These are phyloP conservation scores for Conticribra guillardii DNA, from an alignment of 108 stramenopile genomes.

Conservation along the genomic window DNA sequence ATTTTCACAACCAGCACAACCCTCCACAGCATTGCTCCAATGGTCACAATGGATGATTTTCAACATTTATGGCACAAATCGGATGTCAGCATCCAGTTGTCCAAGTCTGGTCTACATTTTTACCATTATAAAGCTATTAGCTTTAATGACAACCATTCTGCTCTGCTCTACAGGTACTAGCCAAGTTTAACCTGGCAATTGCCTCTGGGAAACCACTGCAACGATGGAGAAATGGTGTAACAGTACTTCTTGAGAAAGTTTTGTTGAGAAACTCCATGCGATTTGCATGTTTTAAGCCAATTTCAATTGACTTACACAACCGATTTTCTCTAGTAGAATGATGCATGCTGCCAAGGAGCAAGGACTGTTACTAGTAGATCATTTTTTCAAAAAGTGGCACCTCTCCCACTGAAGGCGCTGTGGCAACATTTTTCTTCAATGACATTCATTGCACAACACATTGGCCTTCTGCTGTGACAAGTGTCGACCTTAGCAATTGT, in stretches of 20 bases:
- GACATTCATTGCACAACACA: no score
- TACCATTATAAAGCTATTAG: conserved; percentile 17
- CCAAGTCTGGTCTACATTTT: conserved; percentile 16
- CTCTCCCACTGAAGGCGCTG: no score
- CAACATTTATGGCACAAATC: conserved; percentile 13
- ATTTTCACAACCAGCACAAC: neutral
- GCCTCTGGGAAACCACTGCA: conserved; percentile 1
- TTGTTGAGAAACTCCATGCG: conserved; percentile 22
- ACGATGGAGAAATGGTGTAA: conserved; percentile 20
- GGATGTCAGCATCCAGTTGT: conserved; percentile 8
- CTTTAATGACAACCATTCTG: neutral
- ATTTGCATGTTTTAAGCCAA: conserved; percentile 33
- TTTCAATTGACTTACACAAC: conserved; percentile 33
- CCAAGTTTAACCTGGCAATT: conserved; percentile 3
- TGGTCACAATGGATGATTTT: conserved; percentile 20
- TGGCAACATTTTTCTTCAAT: no score
- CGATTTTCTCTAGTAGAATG: conserved; percentile 24
- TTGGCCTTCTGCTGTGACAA: no score
- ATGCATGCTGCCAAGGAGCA: neutral
- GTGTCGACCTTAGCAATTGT: no score
- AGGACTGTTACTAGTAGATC: conserved; percentile 3
- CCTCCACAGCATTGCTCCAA: neutral
- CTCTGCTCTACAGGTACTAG: conserved; percentile 17
- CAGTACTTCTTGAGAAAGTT: conserved; percentile 34
- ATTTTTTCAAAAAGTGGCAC: no score